Evolutionary conservation across 805 yeast species (phyloP).

Genomic region (Lachancea sp.): DNA sequence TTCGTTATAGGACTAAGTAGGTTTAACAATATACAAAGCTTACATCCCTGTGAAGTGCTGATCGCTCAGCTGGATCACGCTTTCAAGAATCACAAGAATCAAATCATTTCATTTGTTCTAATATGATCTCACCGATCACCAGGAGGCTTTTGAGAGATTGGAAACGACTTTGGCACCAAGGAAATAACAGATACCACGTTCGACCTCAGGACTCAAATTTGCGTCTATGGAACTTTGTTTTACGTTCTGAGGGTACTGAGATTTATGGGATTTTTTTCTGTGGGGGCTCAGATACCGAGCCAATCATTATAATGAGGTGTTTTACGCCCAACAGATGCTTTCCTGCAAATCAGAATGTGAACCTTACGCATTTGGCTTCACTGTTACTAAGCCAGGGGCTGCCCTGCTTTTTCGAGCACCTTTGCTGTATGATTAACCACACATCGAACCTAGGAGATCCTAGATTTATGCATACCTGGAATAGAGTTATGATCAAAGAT

Average conservation of each 20-base stretch:
- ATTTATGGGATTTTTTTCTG: slow-evolving; percentile 23
- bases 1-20: too few relatives aligned
- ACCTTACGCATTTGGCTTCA: slow-evolving; percentile 21
- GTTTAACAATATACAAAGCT: too few relatives aligned
- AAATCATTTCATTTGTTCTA: background rate
- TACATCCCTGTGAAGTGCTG: too few relatives aligned
- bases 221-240: slow-evolving; percentile 30
- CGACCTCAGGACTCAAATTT: slow-evolving; percentile 32
- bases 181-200: slow-evolving; percentile 15
- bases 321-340: slow-evolving; percentile 25
- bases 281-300: slow-evolving; percentile 16
- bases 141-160: slow-evolving; percentile 30
- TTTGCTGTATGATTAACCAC: background rate
- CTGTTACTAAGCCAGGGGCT: slow-evolving; percentile 19
- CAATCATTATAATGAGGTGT: slow-evolving; percentile 22
- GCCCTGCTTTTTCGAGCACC: slow-evolving; percentile 17
- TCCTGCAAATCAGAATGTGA: slow-evolving; percentile 26
- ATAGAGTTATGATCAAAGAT: slow-evolving; percentile 26
- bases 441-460: background rate
- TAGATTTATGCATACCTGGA: slow-evolving; percentile 22
- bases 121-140: slow-evolving; percentile 18
- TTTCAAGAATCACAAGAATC: too few relatives aligned
- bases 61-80: too few relatives aligned
- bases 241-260: slow-evolving; percentile 20
- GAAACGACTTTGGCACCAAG: slow-evolving; percentile 20